Base-by-base conservation (phyloP, 2,329 filamentous ascomycete genomes). In the Neocatenulostroma microsporum region DNA sequence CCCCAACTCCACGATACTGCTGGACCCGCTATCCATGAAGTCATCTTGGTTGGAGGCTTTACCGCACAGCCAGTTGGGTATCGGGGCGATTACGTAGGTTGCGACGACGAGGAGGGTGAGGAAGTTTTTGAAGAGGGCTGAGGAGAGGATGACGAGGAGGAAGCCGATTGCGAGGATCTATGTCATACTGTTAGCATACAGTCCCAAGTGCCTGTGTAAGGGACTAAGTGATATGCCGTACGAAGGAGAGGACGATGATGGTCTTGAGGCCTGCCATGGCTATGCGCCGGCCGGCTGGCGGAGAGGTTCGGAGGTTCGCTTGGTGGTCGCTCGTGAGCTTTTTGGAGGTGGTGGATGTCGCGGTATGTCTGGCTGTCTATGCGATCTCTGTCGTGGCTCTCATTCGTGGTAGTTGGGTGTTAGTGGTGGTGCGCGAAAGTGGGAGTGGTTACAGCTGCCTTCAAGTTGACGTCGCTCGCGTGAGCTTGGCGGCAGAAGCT, bases 201-300 rank as follows among this genome's bases (percentile, higher is more conserved):
- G 23, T 25, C 9, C 23, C 9, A 25, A 25, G 23, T 12, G 23
- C 23, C 10, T 10, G 23, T 12, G 12, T 25, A 25, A 25, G 23
- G 12, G 12, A 25, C 10, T 25, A 25, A 25, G 23, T 10, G 10
- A 7, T 23, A 26, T 20, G 10, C 23, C 77, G 38, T 76, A 84
- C 91, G 68, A 98, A 98, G 61, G 91, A 96, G 53, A 98, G 84
- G 48, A 85, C 86, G 65, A 98, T 98, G 67, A 98, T 98, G 51
- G 91, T 98, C 70, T 95, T 96, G 58, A 98, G 80, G 62, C 91
- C 91, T 54, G 91, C 87, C 71, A 84, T 76, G 68, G 68, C 48
- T 44, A 44, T 15, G 32, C 13, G 27, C 15, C 26, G 19, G 25
- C 20, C 14, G n/a, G n/a, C n/a, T n/a, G n/a, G n/a, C n/a, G n/a